phyloP scores from a whole-genome alignment of 345 rosid species.

The Acer yangbiense region DNA sequence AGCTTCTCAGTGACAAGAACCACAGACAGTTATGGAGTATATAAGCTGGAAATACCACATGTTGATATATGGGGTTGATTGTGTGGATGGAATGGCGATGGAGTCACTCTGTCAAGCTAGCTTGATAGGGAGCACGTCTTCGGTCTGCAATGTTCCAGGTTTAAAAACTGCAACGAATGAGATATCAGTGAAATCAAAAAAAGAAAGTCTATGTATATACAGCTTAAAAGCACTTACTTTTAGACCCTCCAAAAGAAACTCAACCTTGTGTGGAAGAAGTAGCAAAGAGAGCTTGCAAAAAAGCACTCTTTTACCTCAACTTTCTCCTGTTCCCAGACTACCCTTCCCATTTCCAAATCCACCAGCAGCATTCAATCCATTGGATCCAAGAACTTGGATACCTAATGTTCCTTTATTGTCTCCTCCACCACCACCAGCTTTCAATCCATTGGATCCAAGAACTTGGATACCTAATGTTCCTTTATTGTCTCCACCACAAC shows the following conservation, averaged over 20 bases:
- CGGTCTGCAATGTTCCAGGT: conserved; percentile 57
- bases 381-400: too few species aligned
- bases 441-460: too few species aligned
- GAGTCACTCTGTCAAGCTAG: conserved; percentile 58
- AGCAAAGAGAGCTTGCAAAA: conserved; percentile 24
- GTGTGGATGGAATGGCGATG: conserved; percentile 65
- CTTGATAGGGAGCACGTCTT: conserved; percentile 44
- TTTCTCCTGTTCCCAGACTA: too few species aligned
- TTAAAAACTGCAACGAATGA: conserved; percentile 54
- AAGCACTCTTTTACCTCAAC: conserved; percentile 6
- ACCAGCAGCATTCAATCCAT: too few species aligned
- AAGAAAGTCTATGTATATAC: conserved; percentile 77
- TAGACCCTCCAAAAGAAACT: conserved; percentile 58
- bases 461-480: too few species aligned
- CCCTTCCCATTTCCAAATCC: too few species aligned
- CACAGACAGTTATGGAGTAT: conserved; percentile 64
- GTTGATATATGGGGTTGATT: conserved; percentile 84
- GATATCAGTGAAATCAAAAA: conserved; percentile 73
- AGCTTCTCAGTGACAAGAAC: conserved; percentile 75
- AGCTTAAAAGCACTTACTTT: conserved; percentile 75
- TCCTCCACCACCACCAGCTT: too few species aligned
- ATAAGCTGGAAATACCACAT: conserved; percentile 66
- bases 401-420: too few species aligned
- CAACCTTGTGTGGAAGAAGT: conserved; percentile 47
- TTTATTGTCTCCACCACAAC: too few species aligned